Evolutionary conservation across 495 filamentous ascomycete genomes (phyloP), one percentile per base, ranked within the genome.

Genomic region (Hyphodiscus hymeniophilus): DNA sequence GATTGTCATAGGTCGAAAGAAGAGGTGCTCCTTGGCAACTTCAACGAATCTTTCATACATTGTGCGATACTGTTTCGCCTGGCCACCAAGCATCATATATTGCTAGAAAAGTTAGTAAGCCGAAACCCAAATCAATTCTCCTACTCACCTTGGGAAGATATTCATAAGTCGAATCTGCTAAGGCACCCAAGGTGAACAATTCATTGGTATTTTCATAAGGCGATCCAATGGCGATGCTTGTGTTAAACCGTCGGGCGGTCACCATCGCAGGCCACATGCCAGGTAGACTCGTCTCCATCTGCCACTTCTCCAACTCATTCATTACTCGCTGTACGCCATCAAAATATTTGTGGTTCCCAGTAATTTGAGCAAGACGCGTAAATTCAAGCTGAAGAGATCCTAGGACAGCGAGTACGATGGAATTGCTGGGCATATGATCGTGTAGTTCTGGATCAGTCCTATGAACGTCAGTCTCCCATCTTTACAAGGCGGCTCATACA

Each of bases 291-390:
- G 88, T 94, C 18, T 71, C 64, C 38, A 61, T 48, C 66, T 96
- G 91, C 61, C 81, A 79, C 41, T 80, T 78, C 55, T 94, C 88
- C 17, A 98, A 71, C 41, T 85, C 84, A 53, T 95, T 75, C 12
- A 88, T 95, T 51, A 98, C 88, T 22, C 92, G 81, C 28, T 89
- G 87, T 51, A 97, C 75, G 2, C 89, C 92, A 70, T 98, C 92
- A 53, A 92, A 97, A 63, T 96, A 98, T 57, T 82, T 94, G 32
- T 82, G 64, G 42, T 95, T 73, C 50, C 83, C 82, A 7, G 92
- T 97, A 50, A 98, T 71, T 62, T 97, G 92, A 6, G 92, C 85
- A 23, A 98, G 73, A 15, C 92, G 80, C 5, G 91, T 98, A 62
- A 97, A 95, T 64, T 98, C 92, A 60, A 98, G 70, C 6, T 81